A percentile compares a stretch with the other conserved stretches of the same genome.
Evolutionary conservation across 2,329 filamentous ascomycete species (phyloP).

Genomic region (Ceratocystis alfenasii): DNA sequence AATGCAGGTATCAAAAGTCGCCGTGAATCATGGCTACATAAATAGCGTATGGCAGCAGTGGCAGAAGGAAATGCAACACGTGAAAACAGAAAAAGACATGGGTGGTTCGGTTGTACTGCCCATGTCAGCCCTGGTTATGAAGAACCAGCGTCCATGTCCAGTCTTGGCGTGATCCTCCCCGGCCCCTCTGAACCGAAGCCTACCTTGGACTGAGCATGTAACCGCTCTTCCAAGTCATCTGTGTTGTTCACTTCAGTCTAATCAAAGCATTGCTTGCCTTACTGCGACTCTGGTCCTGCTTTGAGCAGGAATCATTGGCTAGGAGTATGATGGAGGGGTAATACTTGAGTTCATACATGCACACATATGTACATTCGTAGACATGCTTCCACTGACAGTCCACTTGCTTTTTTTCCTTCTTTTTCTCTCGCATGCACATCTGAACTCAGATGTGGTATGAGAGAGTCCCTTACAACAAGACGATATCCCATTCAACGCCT

Average conservation of each 20-base stretch:
- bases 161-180: slow-evolving; percentile 9
- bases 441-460: background rate
- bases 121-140: background rate
- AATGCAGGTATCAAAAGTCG: background rate
- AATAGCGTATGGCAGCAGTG: background rate
- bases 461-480: background rate
- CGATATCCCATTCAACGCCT: background rate
- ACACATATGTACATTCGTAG: background rate
- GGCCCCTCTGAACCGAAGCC: background rate
- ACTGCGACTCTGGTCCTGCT: background rate
- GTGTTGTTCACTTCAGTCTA: background rate
- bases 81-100: background rate
- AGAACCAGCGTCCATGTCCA: background rate
- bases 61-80: background rate
- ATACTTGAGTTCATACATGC: background rate
- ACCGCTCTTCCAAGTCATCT: background rate
- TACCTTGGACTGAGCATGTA: background rate
- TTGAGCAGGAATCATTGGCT: background rate
- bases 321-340: background rate
- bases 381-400: background rate
- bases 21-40: background rate
- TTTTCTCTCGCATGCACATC: background rate
- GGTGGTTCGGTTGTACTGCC: background rate
- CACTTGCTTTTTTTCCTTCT: background rate
- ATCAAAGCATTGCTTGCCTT: background rate